Evolutionary conservation across 78 protist genomes (phyloP).

Genomic region (Pigoraptor vietnamica): DNA sequence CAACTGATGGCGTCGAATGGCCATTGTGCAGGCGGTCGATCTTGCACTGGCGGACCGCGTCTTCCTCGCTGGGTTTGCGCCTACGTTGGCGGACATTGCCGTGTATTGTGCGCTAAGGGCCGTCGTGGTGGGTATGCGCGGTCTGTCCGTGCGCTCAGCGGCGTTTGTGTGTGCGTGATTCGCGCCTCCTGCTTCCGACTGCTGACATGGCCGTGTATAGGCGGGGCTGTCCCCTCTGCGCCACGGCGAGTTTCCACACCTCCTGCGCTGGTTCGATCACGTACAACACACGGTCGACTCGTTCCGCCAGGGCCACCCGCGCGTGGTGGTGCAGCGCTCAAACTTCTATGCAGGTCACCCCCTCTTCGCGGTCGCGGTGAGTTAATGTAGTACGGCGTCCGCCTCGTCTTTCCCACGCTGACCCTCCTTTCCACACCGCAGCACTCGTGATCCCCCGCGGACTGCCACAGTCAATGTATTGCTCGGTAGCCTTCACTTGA

Average conservation of each 20-base stretch:
- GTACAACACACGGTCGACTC: not conserved
- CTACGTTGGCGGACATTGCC: not conserved
- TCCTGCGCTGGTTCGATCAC: not conserved
- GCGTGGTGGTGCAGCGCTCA: not conserved
- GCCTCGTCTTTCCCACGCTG: too few relatives aligned
- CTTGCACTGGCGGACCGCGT: not conserved
- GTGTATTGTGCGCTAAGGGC: not conserved
- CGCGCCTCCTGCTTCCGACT: too few relatives aligned
- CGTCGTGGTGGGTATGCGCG: not conserved
- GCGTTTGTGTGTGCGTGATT: too few relatives aligned
- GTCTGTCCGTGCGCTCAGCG: not conserved
- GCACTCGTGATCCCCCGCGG: too few relatives aligned
- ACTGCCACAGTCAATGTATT: too few relatives aligned
- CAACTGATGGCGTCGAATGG: not conserved
- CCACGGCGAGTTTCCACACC: not conserved
- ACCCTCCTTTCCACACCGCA: too few relatives aligned
- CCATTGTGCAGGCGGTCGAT: not conserved
- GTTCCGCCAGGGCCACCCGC: not conserved
- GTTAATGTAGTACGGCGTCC: too few relatives aligned
- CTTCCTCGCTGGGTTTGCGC: not conserved
- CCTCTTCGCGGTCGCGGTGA: not conserved
- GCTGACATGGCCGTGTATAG: not conserved
- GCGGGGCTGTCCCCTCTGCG: not conserved
- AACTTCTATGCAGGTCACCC: not conserved
- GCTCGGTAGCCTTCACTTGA: not conserved